Conservation (phyloP, 352 stramenopile species). For the Phytophthora podocarpi region DNA sequence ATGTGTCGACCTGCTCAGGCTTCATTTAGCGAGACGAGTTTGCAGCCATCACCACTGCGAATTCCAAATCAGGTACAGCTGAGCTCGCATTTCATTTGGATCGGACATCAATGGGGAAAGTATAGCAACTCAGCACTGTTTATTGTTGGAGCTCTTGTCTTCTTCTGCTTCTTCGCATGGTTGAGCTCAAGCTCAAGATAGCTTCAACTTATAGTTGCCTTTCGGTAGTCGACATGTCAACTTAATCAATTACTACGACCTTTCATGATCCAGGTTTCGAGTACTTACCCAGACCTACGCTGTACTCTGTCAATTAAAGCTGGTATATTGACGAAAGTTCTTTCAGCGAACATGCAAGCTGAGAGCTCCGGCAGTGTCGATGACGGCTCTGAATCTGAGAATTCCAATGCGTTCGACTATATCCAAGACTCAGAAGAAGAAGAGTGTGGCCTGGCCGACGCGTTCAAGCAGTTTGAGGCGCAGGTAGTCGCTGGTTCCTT, state of each 20-base stretch:
- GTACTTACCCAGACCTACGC: too few relatives aligned
- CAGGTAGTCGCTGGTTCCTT: slow-evolving; percentile 24
- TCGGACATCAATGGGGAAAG: too few relatives aligned
- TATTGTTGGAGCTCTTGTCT: not conserved
- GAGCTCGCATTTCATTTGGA: slow-evolving; percentile 9
- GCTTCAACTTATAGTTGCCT: slow-evolving; percentile 26
- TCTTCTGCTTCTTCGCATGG: slow-evolving; percentile 16
- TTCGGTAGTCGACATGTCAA: slow-evolving; percentile 22
- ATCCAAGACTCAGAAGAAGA: slow-evolving; percentile 17
- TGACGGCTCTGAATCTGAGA: slow-evolving; percentile 12
- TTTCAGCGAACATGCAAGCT: slow-evolving; percentile 7
- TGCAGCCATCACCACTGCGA: slow-evolving; percentile 5
- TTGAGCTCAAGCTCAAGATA: slow-evolving; percentile 37
- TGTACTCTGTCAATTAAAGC: too few relatives aligned
- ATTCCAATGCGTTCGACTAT: not conserved
- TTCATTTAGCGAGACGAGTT: slow-evolving; percentile 29
- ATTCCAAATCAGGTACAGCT: slow-evolving; percentile 39
- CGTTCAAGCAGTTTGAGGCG: slow-evolving; percentile 63
- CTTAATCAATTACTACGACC: not conserved
- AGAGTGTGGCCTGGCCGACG: slow-evolving; percentile 41
- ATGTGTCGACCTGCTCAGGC: slow-evolving; percentile 11
- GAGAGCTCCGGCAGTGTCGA: slow-evolving; percentile 11
- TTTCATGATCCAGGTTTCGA: too few relatives aligned
- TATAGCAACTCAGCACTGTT: too few relatives aligned
- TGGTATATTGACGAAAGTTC: too few relatives aligned